Conservation (phyloP, 1,284 basidiomycete species). For the Hemileia vastatrix region DNA sequence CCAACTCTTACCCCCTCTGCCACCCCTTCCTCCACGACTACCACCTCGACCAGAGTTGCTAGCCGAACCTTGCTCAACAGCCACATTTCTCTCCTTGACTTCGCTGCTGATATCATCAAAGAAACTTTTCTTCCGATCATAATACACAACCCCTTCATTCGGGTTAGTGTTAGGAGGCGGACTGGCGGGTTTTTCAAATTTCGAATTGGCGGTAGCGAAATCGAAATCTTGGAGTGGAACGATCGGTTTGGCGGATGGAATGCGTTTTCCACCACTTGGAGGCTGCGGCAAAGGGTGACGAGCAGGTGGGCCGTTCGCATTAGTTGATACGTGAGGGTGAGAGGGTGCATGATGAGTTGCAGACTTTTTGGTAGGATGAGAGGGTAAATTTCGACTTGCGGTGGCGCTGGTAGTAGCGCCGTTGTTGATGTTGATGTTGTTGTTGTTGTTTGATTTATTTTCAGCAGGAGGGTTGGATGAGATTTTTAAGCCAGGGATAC, state of each 20-base stretch:
- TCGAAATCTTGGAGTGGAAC: slow-evolving; percentile 18
- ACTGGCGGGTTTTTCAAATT: slow-evolving; percentile 11
- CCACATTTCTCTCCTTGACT: slow-evolving; percentile 12
- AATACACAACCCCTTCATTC: slow-evolving; percentile 11
- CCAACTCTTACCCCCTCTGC: slow-evolving; percentile 10
- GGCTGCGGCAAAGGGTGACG: slow-evolving; percentile 9
- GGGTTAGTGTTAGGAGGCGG: not conserved
- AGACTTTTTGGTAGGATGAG: too few species aligned
- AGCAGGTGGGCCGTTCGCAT: too few species aligned
- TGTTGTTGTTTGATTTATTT: too few species aligned
- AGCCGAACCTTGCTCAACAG: not conserved
- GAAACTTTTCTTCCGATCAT: slow-evolving; percentile 21
- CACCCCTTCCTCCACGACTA: not conserved
- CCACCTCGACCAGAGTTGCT: not conserved
- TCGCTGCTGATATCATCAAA: slow-evolving; percentile 22
- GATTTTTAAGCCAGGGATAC: too few species aligned
- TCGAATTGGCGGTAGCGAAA: slow-evolving; percentile 16
- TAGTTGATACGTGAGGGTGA: too few species aligned
- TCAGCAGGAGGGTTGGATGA: too few species aligned
- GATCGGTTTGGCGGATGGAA: not conserved
- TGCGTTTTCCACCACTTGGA: not conserved
- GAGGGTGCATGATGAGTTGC: too few species aligned
- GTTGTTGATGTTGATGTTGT: too few species aligned
- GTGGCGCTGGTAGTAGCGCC: too few species aligned
- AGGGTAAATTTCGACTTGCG: too few species aligned